A percentile compares a stretch with the other conserved stretches of the same genome.
Conservation (phyloP, 805 yeast species). For the Maudiozyma barnettii region DNA sequence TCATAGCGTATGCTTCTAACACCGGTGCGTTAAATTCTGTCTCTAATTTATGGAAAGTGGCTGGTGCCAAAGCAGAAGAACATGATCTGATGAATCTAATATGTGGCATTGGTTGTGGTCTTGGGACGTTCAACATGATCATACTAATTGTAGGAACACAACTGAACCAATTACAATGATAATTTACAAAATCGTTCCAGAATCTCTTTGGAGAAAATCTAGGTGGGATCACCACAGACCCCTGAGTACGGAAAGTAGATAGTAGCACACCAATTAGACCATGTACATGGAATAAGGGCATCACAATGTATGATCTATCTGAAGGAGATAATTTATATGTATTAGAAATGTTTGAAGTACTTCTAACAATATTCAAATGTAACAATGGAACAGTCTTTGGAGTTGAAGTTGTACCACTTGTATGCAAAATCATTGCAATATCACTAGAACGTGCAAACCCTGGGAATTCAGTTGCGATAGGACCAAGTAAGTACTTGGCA, state of each 20-base stretch:
- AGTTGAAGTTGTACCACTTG: conserved; percentile 69
- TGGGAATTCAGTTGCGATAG: conserved; percentile 25
- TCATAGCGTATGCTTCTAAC: conserved; percentile 71
- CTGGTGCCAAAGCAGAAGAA: conserved; percentile 61
- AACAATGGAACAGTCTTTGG: conserved; percentile 70
- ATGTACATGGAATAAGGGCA: conserved; percentile 75
- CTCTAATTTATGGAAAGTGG: conserved; percentile 51
- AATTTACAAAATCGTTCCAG: conserved; percentile 46
- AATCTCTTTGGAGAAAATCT: conserved; percentile 51
- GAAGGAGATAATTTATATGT: conserved; percentile 42
- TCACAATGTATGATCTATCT: conserved; percentile 55
- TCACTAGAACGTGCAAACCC: conserved; percentile 41
- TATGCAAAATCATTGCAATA: conserved; percentile 57
- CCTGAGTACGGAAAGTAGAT: conserved; percentile 52
- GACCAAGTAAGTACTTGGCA: conserved; percentile 28
- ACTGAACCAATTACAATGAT: conserved; percentile 59
- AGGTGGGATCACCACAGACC: conserved; percentile 52
- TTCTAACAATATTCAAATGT: conserved; percentile 51
- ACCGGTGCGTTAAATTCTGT: conserved; percentile 54
- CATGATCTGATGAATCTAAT: conserved; percentile 65
- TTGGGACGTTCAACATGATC: conserved; percentile 44
- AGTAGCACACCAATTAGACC: conserved; percentile 60
- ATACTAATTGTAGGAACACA: conserved; percentile 73
- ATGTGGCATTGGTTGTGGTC: conserved; percentile 43
- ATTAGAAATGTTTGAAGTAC: conserved; percentile 47